Evolutionary conservation across 148 eudicot genomes (phyloP).

Genomic region (Chenopodium album): DNA sequence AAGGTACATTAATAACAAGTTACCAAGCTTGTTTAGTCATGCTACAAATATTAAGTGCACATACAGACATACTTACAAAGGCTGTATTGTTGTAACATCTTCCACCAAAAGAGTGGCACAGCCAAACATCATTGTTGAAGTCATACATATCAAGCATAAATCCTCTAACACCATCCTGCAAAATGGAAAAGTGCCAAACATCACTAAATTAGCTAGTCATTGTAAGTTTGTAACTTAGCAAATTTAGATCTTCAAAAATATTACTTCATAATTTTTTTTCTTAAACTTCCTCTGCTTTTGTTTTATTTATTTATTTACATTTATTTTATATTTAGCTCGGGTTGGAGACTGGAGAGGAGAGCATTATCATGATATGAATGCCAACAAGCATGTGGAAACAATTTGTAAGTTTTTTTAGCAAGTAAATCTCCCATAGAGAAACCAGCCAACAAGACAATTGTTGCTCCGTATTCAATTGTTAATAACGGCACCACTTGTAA

Average conservation of each 20-base stretch:
- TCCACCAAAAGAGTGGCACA: conserved; percentile 91
- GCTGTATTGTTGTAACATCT: conserved; percentile 84
- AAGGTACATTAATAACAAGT: neutral
- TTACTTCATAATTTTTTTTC: too few relatives aligned
- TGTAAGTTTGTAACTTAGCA: neutral
- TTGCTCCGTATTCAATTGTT: neutral
- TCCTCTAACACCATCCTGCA: conserved; percentile 93
- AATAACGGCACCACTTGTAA: neutral
- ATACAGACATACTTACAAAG: conserved; percentile 60
- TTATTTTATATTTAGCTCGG: neutral
- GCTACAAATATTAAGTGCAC: neutral
- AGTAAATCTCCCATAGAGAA: neutral
- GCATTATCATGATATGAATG: neutral
- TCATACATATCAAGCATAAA: conserved; percentile 98
- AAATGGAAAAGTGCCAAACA: conserved; percentile 4
- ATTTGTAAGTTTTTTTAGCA: neutral
- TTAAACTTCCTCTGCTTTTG: neutral
- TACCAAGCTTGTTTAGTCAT: neutral
- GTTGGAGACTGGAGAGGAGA: neutral
- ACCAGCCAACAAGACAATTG: neutral
- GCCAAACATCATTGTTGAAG: conserved; percentile 81
- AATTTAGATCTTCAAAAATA: neutral
- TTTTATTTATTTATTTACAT: too few relatives aligned
- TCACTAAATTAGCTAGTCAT: neutral
- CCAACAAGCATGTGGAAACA: neutral